phyloP scores from a whole-genome alignment of 129 eudicot species.

The Tagetes erecta region DNA sequence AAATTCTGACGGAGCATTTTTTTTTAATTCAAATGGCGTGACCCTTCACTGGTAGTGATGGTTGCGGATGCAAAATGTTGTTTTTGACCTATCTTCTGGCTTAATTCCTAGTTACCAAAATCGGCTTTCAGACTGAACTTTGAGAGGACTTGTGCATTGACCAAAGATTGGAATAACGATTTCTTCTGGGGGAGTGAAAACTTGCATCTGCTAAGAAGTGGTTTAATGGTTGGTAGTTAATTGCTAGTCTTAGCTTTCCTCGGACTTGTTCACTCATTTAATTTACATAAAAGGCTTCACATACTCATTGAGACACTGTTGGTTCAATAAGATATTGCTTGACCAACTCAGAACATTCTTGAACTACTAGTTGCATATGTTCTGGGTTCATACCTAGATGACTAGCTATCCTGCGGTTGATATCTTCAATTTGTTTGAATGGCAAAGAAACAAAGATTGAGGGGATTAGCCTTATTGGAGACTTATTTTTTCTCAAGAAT shows the following conservation, averaged over 20 bases:
- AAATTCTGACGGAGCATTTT: not conserved
- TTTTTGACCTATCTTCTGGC: too few species aligned
- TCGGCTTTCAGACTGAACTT: not conserved
- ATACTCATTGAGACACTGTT: not conserved
- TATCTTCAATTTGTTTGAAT: not conserved
- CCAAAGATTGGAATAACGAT: not conserved
- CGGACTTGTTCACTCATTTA: not conserved
- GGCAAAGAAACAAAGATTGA: not conserved
- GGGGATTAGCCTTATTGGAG: not conserved
- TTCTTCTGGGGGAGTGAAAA: not conserved
- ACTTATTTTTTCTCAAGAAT: not conserved
- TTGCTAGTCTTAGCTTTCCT: not conserved
- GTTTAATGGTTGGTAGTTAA: not conserved
- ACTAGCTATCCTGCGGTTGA: not conserved
- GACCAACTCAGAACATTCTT: not conserved
- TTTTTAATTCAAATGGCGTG: not conserved
- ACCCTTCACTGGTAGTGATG: not conserved
- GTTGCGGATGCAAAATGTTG: not conserved
- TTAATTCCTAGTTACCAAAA: not conserved
- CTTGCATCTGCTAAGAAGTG: not conserved
- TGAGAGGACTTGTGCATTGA: not conserved
- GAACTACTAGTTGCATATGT: not conserved
- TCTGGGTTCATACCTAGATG: slow-evolving; percentile 6
- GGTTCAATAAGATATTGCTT: too few species aligned
- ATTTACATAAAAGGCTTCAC: not conserved